Base-by-base conservation (phyloP, 2,329 filamentous ascomycete genomes). In the Fusarium foetens region DNA sequence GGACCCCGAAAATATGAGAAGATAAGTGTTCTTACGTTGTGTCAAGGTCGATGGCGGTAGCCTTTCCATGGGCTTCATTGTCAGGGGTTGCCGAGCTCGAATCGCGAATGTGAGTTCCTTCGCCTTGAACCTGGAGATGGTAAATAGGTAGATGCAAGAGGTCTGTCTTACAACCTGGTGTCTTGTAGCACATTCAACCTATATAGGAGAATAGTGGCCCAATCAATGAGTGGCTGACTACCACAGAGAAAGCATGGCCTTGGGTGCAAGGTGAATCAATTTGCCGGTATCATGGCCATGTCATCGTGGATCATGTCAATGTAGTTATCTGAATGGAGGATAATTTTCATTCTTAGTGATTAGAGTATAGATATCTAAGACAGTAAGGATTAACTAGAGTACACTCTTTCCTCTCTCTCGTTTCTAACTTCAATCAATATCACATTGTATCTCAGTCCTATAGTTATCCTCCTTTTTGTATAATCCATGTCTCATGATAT, bases 1-100 rank as follows among this genome's bases (percentile, higher is more conserved):
- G 7, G 4, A 14, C 6, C 42, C 6, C 2, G 12, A 8, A 4
- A 4, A 27, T 21, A 5, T 21, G 19, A 14, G 5, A 8, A 11
- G 13, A 16, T 21, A 14, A 48, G 21, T 48, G 6, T n/a, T 17
- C 11, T 23, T 12, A n/a, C 17, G 7, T 12, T 48, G 29, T 48
- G 13, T 3, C 27, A 31, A n/a, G 3, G 21, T 17, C 14, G 21
- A 17, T 48, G n/a, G 27, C 27, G 17, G 31, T 48, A 12, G 27
- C 3, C 27, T 29, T 12, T 6, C 19, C 25, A 17, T 31, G n/a
- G 14, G 27, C 45, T 48, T 48, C 45, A 31, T 48, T 7, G 45
- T 31, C 27, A 48, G 27, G 12, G 42, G 13, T 21, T 11, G 45
- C 27, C 8, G 13, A 48, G 9, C 8, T 48, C 25, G 19, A 48